These are phyloP conservation scores for Aphanomyces euteiches DNA, from an alignment of 352 stramenopile species.

Conservation along the genomic window DNA sequence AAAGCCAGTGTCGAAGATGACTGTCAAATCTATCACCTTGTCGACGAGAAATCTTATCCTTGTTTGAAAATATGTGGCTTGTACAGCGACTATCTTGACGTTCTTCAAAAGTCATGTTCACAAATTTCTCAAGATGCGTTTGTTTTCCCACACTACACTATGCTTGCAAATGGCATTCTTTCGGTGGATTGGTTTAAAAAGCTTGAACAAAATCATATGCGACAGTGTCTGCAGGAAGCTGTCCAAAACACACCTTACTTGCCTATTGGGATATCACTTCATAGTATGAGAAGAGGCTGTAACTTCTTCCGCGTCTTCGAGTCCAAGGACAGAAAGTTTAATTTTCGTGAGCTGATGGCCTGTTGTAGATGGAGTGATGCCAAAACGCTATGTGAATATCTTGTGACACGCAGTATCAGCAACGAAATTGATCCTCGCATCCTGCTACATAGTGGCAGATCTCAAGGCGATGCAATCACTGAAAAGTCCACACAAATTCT, in stretches of 20 bases:
- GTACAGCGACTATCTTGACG: not conserved
- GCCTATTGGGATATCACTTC: conserved; percentile 1
- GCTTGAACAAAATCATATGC: not conserved
- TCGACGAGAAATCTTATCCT: conserved; percentile 1
- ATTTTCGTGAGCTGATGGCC: not conserved
- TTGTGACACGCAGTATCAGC: conserved; percentile 7
- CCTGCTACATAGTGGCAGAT: not conserved
- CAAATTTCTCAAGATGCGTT: not conserved
- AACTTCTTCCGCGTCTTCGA: conserved; percentile 2
- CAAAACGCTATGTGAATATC: conserved; percentile 9
- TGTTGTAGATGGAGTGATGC: not conserved
- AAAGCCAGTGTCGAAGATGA: not conserved
- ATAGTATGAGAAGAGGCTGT: not conserved
- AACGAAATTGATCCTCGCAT: not conserved
- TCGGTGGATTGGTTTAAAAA: not conserved
- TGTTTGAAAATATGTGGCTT: conserved; percentile 9
- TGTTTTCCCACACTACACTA: conserved; percentile 1
- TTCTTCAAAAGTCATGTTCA: not conserved
- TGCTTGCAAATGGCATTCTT: not conserved
- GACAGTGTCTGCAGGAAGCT: not conserved
- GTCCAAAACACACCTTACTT: not conserved
- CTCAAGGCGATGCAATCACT: too few relatives aligned
- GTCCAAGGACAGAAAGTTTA: not conserved
- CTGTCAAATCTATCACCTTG: conserved; percentile 4
- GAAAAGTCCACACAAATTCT: too few relatives aligned